These are phyloP conservation scores for Sanghuangporus sanghuang DNA, from an alignment of 1,284 basidiomycete genomes.

Conservation along the genomic window DNA sequence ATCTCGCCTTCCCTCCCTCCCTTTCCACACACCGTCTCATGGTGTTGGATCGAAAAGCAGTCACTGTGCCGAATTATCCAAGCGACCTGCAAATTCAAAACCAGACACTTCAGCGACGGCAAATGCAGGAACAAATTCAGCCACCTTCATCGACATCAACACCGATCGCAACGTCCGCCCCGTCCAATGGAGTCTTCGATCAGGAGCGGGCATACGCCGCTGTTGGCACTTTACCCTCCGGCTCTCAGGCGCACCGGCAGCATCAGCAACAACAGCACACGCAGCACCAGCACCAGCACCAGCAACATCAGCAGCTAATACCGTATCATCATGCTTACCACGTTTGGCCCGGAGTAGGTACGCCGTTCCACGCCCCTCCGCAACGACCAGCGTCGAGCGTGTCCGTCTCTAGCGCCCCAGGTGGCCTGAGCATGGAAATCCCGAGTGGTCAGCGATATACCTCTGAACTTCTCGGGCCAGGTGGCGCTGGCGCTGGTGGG, in stretches of 20 bases:
- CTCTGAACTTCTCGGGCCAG: background rate
- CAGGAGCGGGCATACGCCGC: background rate
- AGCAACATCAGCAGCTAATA: background rate
- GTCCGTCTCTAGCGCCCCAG: constrained; percentile 3
- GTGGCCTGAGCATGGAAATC: constrained; percentile 2
- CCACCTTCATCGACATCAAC: background rate
- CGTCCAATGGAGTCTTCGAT: background rate
- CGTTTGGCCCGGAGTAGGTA: background rate
- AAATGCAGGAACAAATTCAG: background rate
- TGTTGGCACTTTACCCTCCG: background rate
- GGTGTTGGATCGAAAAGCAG: background rate
- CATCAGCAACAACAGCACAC: constrained; percentile 7
- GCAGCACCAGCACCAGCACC: constrained; percentile 4
- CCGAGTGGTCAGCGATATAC: background rate
- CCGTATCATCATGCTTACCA: background rate
- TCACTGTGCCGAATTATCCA: background rate
- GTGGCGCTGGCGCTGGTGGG: background rate
- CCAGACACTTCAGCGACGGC: background rate
- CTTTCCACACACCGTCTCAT: background rate
- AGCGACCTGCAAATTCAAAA: background rate
- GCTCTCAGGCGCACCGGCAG: constrained; percentile 1
- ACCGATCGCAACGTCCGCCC: background rate
- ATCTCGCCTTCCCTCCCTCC: background rate
- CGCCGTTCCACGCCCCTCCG: background rate
- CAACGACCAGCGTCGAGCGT: constrained; percentile 10